Conservation (phyloP, 371 early-diverging fungal species). For the Circinella umbellata region DNA sequence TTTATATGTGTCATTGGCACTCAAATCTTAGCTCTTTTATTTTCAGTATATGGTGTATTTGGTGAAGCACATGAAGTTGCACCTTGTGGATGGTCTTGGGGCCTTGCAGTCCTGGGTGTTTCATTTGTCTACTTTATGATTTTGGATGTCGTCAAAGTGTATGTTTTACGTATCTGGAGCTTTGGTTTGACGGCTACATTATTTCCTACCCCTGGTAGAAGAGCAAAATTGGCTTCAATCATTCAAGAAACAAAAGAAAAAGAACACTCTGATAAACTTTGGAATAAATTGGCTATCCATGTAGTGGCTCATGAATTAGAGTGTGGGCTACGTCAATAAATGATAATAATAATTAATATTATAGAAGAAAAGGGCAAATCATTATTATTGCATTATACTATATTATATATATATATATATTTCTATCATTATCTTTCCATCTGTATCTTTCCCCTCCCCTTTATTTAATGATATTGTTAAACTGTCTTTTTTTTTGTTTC, state of each 20-base stretch:
- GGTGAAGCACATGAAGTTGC: constrained; percentile 47
- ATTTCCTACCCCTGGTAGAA: constrained; percentile 68
- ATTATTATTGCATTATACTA: too few relatives aligned
- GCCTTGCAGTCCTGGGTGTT: constrained; percentile 65
- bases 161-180: constrained; percentile 76
- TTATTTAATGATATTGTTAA: too few relatives aligned
- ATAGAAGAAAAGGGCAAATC: too few relatives aligned
- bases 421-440: too few relatives aligned
- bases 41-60: constrained; percentile 81
- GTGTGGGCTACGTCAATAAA: background rate
- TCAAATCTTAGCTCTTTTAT: constrained; percentile 87
- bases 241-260: constrained; percentile 1
- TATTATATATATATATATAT: too few relatives aligned
- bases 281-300: constrained; percentile 5
- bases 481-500: too few relatives aligned
- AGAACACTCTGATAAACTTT: background rate
- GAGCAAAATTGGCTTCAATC: constrained; percentile 57
- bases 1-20: constrained; percentile 81
- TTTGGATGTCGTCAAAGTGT: constrained; percentile 87
- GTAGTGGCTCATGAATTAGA: constrained; percentile 11
- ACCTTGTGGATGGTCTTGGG: constrained; percentile 63
- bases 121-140: constrained; percentile 78
- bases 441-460: too few relatives aligned
- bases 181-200: constrained; percentile 66
- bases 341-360: too few relatives aligned